A percentile compares a stretch with the other conserved stretches of the same genome.
Conservation (phyloP, 148 eudicot species). For the Selenicereus undatus region DNA sequence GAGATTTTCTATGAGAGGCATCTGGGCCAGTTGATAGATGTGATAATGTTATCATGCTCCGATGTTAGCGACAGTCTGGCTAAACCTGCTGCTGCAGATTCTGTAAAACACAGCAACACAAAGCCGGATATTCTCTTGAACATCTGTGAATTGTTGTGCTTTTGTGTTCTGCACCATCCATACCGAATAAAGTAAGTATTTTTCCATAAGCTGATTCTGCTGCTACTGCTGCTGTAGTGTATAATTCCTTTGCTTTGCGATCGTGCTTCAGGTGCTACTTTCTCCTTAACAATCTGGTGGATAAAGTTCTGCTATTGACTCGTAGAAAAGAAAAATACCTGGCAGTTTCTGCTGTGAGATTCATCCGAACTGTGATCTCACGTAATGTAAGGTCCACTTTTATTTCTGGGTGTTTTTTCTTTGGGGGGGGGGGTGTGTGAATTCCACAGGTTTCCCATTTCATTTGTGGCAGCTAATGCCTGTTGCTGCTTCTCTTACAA, state of each 20-base stretch:
- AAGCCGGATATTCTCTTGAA: constrained; percentile 88
- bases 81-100: constrained; percentile 35
- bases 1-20: constrained; percentile 93
- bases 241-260: constrained; percentile 5
- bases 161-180: constrained; percentile 91
- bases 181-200: constrained; percentile 64
- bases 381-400: constrained; percentile 64
- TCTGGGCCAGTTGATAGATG: constrained; percentile 77
- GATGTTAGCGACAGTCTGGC: constrained; percentile 29
- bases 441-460: neutral
- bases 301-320: constrained; percentile 71
- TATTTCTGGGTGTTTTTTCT: neutral
- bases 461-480: neutral
- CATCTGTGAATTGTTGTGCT: constrained; percentile 80
- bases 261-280: constrained; percentile 68
- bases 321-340: constrained; percentile 82
- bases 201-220: constrained; percentile 2
- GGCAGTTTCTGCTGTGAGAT: constrained; percentile 85
- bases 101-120: constrained; percentile 28
- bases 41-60: constrained; percentile 67
- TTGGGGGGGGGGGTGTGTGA: neutral
- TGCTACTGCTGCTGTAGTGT: constrained; percentile 6
- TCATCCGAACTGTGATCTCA: constrained; percentile 72
- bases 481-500: neutral
- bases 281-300: constrained; percentile 66